Evolutionary conservation across 1,284 basidiomycete genomes (phyloP), one percentile per base, ranked within the genome.

Genomic region (Laetiporus sulphureus): DNA sequence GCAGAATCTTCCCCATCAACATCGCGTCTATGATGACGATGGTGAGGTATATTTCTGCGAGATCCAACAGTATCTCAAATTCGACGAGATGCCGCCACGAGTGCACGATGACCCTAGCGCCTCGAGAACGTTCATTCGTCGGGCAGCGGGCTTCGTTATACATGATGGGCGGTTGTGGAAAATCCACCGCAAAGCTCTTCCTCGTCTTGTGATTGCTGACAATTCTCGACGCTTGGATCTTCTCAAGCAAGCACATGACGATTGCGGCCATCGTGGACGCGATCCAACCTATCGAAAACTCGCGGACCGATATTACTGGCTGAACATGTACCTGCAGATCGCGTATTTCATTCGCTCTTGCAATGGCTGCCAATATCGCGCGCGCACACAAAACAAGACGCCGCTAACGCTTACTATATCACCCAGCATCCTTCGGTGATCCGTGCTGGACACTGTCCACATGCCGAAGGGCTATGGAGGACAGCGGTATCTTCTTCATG

Each of bases 291-390:
- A 60, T 41, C 36, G 38, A 12, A 29, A 43, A 2, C 37, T 64
- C 1, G 7, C 30, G 0, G 61, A 64, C 6, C 38, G 54, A 0
- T 60, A 53, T 42, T 61, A 52, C 22, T 63, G 62, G 61, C 59
- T 55, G 1, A 58, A 58, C 13, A 56, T 67, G 52, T 58, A 57
- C 36, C 49, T 59, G 32, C 42, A 62, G 6, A 46, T 63, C 16
- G 42, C 57, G 0, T 62, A 52, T 29, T 65, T 64, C 31, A 48
- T 64, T 0, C 40, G 57, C 0, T 63, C 61, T 0, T 63, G 65
- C 50, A 54, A 58, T n/a, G 47, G 52, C 12, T 66, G 65, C 19
- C 64, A 67, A 41, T 35, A 31, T 15, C 38, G 27, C 10, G 7
- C 41, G 12, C 11, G 32, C 2, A n/a, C 27, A 5, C 22, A 38